These are phyloP conservation scores for Cinchona pubescens DNA, from an alignment of 257 asterid species.

Conservation along the genomic window DNA sequence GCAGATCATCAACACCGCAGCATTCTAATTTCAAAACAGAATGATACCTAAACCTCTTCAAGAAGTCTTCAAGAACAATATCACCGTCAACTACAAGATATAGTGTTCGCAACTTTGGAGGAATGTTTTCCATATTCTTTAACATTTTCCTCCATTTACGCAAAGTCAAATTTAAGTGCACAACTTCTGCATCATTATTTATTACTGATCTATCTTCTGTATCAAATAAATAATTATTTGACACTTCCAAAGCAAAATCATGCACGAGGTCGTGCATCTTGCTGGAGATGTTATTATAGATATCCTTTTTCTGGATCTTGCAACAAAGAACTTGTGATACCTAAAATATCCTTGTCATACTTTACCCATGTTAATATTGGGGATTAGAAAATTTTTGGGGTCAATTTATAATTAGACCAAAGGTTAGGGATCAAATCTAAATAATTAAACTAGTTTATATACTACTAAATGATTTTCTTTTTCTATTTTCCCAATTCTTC, in stretches of 20 bases:
- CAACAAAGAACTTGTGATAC: conserved; percentile 25
- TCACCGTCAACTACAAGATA: not conserved
- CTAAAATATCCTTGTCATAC: too few species aligned
- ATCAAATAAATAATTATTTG: not conserved
- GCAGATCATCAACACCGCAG: not conserved
- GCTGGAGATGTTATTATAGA: not conserved
- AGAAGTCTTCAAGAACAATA: not conserved
- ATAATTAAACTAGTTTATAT: too few species aligned
- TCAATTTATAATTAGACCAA: too few species aligned
- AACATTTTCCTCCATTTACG: not conserved
- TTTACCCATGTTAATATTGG: too few species aligned
- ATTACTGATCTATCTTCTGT: not conserved
- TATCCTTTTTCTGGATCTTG: conserved; percentile 17
- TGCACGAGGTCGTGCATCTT: too few species aligned
- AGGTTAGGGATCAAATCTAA: too few species aligned
- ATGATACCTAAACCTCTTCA: conserved; percentile 4
- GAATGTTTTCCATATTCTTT: not conserved
- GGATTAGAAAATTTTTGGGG: too few species aligned
- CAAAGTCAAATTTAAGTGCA: not conserved
- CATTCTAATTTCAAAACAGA: conserved; percentile 1
- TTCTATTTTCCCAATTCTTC: too few species aligned
- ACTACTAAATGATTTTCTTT: too few species aligned
- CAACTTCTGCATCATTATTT: not conserved
- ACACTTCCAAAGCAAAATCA: conserved; percentile 18
- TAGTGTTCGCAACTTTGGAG: conserved; percentile 9